A percentile compares a stretch with the other conserved stretches of the same genome.
Evolutionary conservation across 768 basidiomycete genomes (phyloP).

Genomic region (Tulasnella sp.): DNA sequence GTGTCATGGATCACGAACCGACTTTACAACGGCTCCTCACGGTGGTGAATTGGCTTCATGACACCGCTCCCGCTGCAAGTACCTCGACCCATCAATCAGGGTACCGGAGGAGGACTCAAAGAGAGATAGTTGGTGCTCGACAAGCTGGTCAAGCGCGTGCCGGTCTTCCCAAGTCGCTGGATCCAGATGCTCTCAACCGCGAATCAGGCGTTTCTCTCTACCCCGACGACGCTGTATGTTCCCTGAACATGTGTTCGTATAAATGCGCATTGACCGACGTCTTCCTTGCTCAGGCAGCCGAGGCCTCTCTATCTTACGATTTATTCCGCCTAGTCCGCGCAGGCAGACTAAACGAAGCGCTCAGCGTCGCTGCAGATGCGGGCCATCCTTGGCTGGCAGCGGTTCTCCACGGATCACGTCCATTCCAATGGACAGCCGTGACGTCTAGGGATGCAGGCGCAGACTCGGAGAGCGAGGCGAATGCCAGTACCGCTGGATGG

Average conservation of each 20-base stretch:
- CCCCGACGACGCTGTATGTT: conserved; percentile 74
- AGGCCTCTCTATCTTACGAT: conserved; percentile 74
- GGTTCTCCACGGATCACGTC: conserved; percentile 76
- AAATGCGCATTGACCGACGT: background rate
- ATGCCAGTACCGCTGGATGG: conserved; percentile 51
- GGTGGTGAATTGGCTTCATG: conserved; percentile 87
- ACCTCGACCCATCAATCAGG: conserved; percentile 75
- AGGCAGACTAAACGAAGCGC: conserved; percentile 82
- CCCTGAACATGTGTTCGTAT: background rate
- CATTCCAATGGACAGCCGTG: conserved; percentile 76
- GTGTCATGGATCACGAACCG: conserved; percentile 67
- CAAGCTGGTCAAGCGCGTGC: conserved; percentile 51
- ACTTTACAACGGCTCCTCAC: conserved; percentile 67
- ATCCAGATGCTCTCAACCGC: conserved; percentile 76
- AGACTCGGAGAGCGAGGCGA: conserved; percentile 37
- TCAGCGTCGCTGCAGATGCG: conserved; percentile 77
- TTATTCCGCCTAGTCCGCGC: conserved; percentile 82
- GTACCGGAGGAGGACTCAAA: conserved; percentile 77
- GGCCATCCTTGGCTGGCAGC: conserved; percentile 94
- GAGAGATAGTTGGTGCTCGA: conserved; percentile 62
- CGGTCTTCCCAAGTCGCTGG: conserved; percentile 65
- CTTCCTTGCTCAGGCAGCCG: conserved; percentile 61
- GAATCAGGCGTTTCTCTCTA: conserved; percentile 64
- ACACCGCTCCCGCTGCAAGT: conserved; percentile 63
- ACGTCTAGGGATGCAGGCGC: conserved; percentile 48